Conservation (phyloP, 2,329 filamentous ascomycete genomes). For the Pseudogymnoascus sp. region DNA sequence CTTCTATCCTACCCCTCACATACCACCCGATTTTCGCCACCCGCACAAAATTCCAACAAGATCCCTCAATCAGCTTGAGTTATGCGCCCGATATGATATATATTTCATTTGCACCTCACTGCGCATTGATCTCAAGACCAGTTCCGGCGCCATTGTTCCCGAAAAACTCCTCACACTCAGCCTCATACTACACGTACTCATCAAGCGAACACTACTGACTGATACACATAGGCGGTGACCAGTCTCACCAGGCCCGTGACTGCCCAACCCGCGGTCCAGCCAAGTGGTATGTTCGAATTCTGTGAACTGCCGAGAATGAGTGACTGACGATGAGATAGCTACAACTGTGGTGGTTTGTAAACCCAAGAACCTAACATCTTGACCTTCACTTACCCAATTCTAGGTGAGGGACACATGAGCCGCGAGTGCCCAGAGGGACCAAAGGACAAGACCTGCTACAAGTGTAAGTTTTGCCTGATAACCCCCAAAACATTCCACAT, state of each 20-base stretch:
- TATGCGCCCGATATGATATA: neutral
- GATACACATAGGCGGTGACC: conserved; percentile 55
- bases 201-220: neutral
- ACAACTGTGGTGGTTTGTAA: conserved; percentile 70
- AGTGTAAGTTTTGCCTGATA: conserved; percentile 38
- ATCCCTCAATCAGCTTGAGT: neutral
- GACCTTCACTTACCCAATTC: conserved; percentile 23
- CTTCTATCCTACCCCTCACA: neutral
- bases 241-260: conserved; percentile 73
- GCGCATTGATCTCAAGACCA: neutral
- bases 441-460: conserved; percentile 80
- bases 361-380: conserved; percentile 17
- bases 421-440: conserved; percentile 85
- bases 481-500: neutral
- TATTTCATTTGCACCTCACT: neutral
- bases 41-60: neutral
- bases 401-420: conserved; percentile 69
- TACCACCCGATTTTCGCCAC: neutral
- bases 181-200: neutral
- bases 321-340: conserved; percentile 43
- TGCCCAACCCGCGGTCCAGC: conserved; percentile 78
- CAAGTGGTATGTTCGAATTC: conserved; percentile 58
- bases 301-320: conserved; percentile 3
- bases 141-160: neutral
- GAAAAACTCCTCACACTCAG: neutral